phyloP scores from a whole-genome alignment of 306 rosid species.

The Canavalia gladiata region DNA sequence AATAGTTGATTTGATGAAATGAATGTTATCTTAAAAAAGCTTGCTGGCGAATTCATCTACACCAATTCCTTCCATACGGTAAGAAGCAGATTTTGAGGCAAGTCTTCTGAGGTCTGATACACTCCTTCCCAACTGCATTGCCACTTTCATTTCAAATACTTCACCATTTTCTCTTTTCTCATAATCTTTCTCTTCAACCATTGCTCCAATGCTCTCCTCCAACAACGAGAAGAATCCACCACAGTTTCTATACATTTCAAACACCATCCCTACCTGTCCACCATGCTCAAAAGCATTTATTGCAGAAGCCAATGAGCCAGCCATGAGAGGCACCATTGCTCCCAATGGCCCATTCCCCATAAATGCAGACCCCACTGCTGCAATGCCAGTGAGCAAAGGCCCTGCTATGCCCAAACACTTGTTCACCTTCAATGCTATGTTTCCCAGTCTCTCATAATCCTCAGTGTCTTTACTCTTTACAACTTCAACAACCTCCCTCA shows the following conservation, averaged over 20 bases:
- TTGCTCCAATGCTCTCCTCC: conserved; percentile 54
- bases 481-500: conserved; percentile 57
- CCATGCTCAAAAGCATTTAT: conserved; percentile 66
- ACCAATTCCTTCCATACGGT: conserved; percentile 47
- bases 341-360: conserved; percentile 46
- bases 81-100: conserved; percentile 55
- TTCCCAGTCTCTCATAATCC: conserved; percentile 74
- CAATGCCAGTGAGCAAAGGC: conserved; percentile 65
- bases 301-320: conserved; percentile 59
- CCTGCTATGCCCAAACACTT: conserved; percentile 66
- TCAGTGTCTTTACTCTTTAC: conserved; percentile 61
- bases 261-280: conserved; percentile 72
- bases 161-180: conserved; percentile 71
- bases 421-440: conserved; percentile 59
- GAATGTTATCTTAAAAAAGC: conserved; percentile 12
- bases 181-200: conserved; percentile 61
- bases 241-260: conserved; percentile 72
- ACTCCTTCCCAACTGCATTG: conserved; percentile 68
- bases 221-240: conserved; percentile 62
- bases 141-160: conserved; percentile 64
- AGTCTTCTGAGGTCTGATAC: conserved; percentile 58
- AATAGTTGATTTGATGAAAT: neutral
- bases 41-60: conserved; percentile 60
- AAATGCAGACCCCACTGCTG: conserved; percentile 60
- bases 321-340: conserved; percentile 49